Evolutionary conservation across 495 filamentous ascomycete genomes (phyloP).

Genomic region (Penicillium fimorum): DNA sequence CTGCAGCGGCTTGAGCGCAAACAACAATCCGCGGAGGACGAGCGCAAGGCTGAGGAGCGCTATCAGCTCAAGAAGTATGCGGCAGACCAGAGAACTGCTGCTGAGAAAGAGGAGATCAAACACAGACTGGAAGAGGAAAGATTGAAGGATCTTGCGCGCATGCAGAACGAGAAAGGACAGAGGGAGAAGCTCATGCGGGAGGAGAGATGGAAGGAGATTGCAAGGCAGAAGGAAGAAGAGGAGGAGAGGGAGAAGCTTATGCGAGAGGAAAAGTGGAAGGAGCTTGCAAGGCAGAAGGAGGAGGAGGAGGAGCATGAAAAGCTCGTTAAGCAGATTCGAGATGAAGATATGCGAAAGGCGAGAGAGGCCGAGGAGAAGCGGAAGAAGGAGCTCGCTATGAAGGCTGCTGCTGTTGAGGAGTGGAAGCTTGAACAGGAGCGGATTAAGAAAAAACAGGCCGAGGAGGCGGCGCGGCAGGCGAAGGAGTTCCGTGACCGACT

Average conservation of each 20-base stretch:
- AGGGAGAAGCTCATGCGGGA: slow-evolving; percentile 22
- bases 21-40: slow-evolving; percentile 33
- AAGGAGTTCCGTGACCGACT: slow-evolving; percentile 47
- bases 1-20: slow-evolving; percentile 37
- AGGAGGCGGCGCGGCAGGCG: slow-evolving; percentile 44
- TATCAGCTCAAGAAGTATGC: slow-evolving; percentile 33
- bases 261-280: slow-evolving; percentile 26
- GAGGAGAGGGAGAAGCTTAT: slow-evolving; percentile 18
- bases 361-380: slow-evolving; percentile 26
- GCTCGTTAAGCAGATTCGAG: slow-evolving; percentile 27
- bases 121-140: slow-evolving; percentile 21
- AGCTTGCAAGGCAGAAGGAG: slow-evolving; percentile 17
- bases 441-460: slow-evolving; percentile 23
- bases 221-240: slow-evolving; percentile 15
- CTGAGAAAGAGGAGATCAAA: slow-evolving; percentile 27
- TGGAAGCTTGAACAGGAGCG: slow-evolving; percentile 53
- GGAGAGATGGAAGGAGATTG: slow-evolving; percentile 24
- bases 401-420: slow-evolving; percentile 28
- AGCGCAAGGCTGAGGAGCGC: slow-evolving; percentile 28
- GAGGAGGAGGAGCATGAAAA: slow-evolving; percentile 17
- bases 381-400: slow-evolving; percentile 35
- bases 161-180: slow-evolving; percentile 3
- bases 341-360: slow-evolving; percentile 29
- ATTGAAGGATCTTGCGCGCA: slow-evolving; percentile 14
- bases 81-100: slow-evolving; percentile 30